Percentiles rank a stretch among this genome's conserved stretches.
Evolutionary conservation across 2,329 filamentous ascomycete species (phyloP).

Genomic region (Leptographium wingfieldii): DNA sequence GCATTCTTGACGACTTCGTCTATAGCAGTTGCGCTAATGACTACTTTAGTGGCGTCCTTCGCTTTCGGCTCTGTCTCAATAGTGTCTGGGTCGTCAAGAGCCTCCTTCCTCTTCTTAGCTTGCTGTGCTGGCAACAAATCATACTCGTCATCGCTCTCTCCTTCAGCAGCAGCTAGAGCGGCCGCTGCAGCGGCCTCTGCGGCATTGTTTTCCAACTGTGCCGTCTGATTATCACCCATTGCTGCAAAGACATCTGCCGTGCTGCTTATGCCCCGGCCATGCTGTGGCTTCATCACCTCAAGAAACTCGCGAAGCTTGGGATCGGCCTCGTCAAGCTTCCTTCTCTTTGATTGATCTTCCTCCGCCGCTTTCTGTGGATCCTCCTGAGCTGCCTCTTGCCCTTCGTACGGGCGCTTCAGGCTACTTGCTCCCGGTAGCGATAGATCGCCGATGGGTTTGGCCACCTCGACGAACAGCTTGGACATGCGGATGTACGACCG

Average conservation of each 20-base stretch:
- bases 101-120: conserved; percentile 30
- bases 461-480: conserved; percentile 79
- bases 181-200: neutral
- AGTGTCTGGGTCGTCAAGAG: neutral
- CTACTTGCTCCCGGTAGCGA: conserved; percentile 18
- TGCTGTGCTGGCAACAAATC: conserved; percentile 48
- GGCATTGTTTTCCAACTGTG: neutral
- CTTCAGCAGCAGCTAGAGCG: conserved; percentile 23
- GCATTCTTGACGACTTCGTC: conserved; percentile 4
- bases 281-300: conserved; percentile 61
- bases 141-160: conserved; percentile 64
- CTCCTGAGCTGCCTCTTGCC: neutral
- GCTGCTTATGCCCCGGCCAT: conserved; percentile 10
- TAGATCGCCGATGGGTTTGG: conserved; percentile 49
- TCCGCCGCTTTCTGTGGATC: neutral
- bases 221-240: neutral
- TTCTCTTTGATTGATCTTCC: conserved; percentile 41
- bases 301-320: conserved; percentile 80
- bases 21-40: conserved; percentile 9
- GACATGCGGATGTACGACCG: conserved; percentile 92
- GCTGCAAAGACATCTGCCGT: conserved; percentile 9
- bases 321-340: conserved; percentile 50
- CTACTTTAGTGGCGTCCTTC: conserved; percentile 2
- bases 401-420: conserved; percentile 6
- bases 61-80: neutral